phyloP scores from a whole-genome alignment of 2,329 filamentous ascomycete genomes.

The Diaporthe sp. region DNA sequence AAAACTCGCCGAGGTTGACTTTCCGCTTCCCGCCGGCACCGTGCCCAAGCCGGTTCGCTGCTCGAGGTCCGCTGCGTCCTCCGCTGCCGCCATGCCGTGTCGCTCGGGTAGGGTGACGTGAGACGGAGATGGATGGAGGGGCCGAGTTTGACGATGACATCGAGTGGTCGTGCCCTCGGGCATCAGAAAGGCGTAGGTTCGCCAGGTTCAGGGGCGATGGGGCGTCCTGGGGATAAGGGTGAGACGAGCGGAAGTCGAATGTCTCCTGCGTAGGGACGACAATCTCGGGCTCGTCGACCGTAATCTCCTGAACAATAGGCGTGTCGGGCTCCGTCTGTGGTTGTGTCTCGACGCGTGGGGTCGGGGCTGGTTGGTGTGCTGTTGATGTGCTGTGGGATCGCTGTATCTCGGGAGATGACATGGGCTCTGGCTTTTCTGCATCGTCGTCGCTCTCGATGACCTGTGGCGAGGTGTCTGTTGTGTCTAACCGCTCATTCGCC shows the following conservation, averaged over 20 bases:
- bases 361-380: constrained; percentile 45
- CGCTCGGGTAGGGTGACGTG: constrained; percentile 31
- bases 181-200: constrained; percentile 72
- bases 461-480: constrained; percentile 67
- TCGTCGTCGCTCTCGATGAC: constrained; percentile 70
- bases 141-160: constrained; percentile 45
- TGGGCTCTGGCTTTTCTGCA: constrained; percentile 71
- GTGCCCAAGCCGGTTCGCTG: constrained; percentile 65
- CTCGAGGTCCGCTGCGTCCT: constrained; percentile 46
- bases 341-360: constrained; percentile 50
- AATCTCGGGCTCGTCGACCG: constrained; percentile 53
- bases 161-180: constrained; percentile 57
- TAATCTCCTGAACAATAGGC: constrained; percentile 39
- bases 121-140: constrained; percentile 38
- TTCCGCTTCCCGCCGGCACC: constrained; percentile 81
- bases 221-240: constrained; percentile 70
- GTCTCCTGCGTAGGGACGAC: constrained; percentile 69
- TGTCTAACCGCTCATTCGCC: constrained; percentile 79
- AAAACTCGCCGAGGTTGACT: constrained; percentile 81
- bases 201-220: constrained; percentile 69
- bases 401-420: constrained; percentile 71
- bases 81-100: constrained; percentile 44
- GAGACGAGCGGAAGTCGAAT: constrained; percentile 79
- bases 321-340: constrained; percentile 55
- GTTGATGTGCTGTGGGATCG: constrained; percentile 59